Base-by-base conservation (phyloP, 108 stramenopile genomes). In the Chaetoceros muelleri region DNA sequence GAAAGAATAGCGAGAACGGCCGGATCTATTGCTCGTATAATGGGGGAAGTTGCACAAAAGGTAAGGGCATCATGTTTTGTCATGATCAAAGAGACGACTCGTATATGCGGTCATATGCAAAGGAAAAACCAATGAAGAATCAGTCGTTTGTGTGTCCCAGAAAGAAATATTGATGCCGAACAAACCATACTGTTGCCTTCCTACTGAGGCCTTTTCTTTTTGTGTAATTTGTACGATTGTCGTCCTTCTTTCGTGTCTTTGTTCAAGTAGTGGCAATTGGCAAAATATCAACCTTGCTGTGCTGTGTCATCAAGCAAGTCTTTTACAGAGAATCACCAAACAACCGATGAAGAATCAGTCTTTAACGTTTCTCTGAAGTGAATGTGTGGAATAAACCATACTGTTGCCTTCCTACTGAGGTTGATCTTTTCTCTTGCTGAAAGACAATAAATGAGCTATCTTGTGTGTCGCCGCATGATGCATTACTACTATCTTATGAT, bases 1-100 rank as follows among this genome's bases (percentile, higher is more conserved):
- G 34, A 40, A 40, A 40, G 5, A 10, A 34, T 45, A n/a, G n/a
- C n/a, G 74, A 58, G 13, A 57, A 55, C 20, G 53, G 44, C 18
- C 47, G 53, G 17, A 31, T 84, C 10, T 79, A 69, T 58, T 73
- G 61, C 23, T 84, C 82, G 7, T 87, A 71, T 62, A 87, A 87
- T 63, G 86, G 86, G 24, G 86, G 86, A 53, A 46, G 71, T 18
- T 29, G 28, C 21, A 51, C 47, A 1, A 17, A 25, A 48, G 16
- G 27, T 48, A n/a, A 30, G 44, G 48, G 34, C 44, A 62, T 59
- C 3, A 25, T 40, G 28, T n/a, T 58, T 52, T 20, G 26, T 44
- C 5, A 31, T 18, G 25, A 13, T 22, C 27, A 19, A 22, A 23
- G 28, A 46, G 19, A 24, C 19, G 7, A 3, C 57, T 65, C n/a